These are phyloP conservation scores for Ceratobasidium sp. DNA, from an alignment of 1,284 basidiomycete genomes.

Conservation along the genomic window DNA sequence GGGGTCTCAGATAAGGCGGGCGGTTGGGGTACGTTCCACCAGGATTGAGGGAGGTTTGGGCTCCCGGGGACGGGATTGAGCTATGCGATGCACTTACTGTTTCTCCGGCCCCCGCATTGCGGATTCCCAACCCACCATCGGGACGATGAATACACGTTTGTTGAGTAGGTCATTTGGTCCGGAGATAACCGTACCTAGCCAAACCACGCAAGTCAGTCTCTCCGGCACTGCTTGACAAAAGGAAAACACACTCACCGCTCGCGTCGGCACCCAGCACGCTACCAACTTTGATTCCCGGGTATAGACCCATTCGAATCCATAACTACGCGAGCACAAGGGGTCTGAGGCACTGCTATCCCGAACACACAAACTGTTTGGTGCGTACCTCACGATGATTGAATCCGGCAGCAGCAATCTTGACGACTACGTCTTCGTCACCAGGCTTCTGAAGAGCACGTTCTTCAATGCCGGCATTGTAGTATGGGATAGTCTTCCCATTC, in stretches of 20 bases:
- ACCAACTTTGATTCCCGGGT: conserved; percentile 74
- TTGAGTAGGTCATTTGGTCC: conserved; percentile 70
- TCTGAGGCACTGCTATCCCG: background rate
- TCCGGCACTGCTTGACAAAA: background rate
- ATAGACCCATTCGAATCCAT: conserved; percentile 79
- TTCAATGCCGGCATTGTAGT: conserved; percentile 69
- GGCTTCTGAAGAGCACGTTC: conserved; percentile 66
- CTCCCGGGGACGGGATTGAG: conserved; percentile 5
- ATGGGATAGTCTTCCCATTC: conserved; percentile 57
- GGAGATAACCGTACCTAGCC: conserved; percentile 72
- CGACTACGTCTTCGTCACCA: conserved; percentile 70
- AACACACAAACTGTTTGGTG: conserved; percentile 35
- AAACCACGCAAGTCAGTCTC: too few relatives aligned
- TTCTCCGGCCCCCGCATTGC: conserved; percentile 70
- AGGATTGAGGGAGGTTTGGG: background rate
- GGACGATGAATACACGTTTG: conserved; percentile 79
- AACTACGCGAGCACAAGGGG: conserved; percentile 60
- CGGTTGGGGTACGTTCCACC: conserved; percentile 48
- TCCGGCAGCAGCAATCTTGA: conserved; percentile 75
- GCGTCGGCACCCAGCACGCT: conserved; percentile 80
- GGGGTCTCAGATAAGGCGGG: conserved; percentile 42
- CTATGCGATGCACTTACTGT: conserved; percentile 50
- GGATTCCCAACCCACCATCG: conserved; percentile 82
- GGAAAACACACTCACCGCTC: conserved; percentile 64
- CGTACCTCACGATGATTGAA: conserved; percentile 86